Percentiles rank a stretch among this genome's conserved stretches.
These are phyloP conservation scores for Lepiota brunneoincarnata DNA, from an alignment of 768 basidiomycete species.

Conservation along the genomic window DNA sequence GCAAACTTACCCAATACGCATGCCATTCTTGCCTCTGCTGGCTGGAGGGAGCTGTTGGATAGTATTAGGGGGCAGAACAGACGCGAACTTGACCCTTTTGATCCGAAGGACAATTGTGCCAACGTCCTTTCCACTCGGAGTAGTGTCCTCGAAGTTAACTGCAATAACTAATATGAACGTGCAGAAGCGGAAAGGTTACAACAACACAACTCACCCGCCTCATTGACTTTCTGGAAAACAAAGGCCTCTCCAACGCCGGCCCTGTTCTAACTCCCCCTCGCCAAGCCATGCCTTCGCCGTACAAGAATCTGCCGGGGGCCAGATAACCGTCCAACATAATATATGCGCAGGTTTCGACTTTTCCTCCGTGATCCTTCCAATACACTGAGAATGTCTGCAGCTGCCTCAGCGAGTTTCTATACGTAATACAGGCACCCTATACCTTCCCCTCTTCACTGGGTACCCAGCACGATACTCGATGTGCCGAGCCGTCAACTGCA, in stretches of 20 bases:
- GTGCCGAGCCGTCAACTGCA: constrained; percentile 38
- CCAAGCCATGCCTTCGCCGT: constrained; percentile 52
- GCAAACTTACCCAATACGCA: constrained; percentile 43
- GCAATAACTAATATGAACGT: constrained; percentile 8
- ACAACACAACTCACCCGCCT: constrained; percentile 27
- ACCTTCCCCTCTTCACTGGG: constrained; percentile 61
- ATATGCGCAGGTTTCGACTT: constrained; percentile 53
- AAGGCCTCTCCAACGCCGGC: constrained; percentile 51
- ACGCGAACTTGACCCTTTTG: constrained; percentile 35
- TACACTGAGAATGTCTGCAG: constrained; percentile 55
- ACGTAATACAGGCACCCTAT: constrained; percentile 11
- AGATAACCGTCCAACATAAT: constrained; percentile 63
- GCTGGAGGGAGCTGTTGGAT: constrained; percentile 35
- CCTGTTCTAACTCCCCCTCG: constrained; percentile 54
- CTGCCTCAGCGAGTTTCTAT: background rate
- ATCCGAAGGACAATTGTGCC: constrained; percentile 58
- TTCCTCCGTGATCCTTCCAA: constrained; percentile 62
- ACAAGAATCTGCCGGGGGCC: constrained; percentile 62
- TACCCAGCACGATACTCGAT: constrained; percentile 67
- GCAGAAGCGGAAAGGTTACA: background rate
- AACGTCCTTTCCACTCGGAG: constrained; percentile 29
- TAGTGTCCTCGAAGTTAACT: constrained; percentile 14
- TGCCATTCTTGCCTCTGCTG: constrained; percentile 31
- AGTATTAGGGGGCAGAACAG: constrained; percentile 38
- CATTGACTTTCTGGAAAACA: constrained; percentile 45